These are phyloP conservation scores for Coemansia umbellata DNA, from an alignment of 192 early-diverging fungal genomes.

Conservation along the genomic window DNA sequence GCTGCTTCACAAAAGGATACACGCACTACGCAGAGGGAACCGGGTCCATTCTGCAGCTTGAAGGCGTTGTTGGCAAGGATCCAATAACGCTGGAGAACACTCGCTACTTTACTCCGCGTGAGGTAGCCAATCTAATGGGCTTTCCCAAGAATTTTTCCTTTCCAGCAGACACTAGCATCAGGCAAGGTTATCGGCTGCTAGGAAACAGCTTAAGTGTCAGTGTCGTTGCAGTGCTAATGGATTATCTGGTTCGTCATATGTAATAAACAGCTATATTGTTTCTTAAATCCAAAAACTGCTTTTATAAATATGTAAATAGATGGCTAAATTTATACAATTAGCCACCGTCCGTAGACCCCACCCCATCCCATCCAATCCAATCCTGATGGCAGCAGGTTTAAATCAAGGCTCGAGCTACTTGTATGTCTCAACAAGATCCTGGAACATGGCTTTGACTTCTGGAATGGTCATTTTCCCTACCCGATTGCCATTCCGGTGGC, in stretches of 20 bases:
- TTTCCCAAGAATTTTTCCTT: constrained; percentile 74
- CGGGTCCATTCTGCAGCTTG: constrained; percentile 23
- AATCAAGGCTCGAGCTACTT: too few relatives aligned
- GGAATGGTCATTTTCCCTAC: constrained; percentile 62
- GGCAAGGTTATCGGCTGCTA: constrained; percentile 79
- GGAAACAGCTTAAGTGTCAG: constrained; percentile 89
- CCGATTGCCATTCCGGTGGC: constrained; percentile 59
- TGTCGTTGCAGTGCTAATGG: constrained; percentile 74
- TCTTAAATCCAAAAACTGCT: too few relatives aligned
- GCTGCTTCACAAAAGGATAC: constrained; percentile 84
- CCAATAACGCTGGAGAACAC: constrained; percentile 34
- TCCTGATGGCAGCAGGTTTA: too few relatives aligned
- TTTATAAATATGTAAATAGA: not conserved
- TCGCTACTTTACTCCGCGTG: constrained; percentile 56
- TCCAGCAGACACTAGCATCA: constrained; percentile 58
- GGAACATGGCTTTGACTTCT: constrained; percentile 58
- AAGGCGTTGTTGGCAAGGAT: constrained; percentile 19
- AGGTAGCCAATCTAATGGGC: constrained; percentile 76
- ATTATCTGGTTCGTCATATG: constrained; percentile 58
- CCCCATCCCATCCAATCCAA: too few relatives aligned
- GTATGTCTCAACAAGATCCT: constrained; percentile 42
- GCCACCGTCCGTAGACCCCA: too few relatives aligned
- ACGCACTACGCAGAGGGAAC: constrained; percentile 57
- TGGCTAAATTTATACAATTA: not conserved
- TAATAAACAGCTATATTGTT: too few relatives aligned